These are phyloP conservation scores for Golubevia pallescens DNA, from an alignment of 1,284 basidiomycete species.

Conservation along the genomic window DNA sequence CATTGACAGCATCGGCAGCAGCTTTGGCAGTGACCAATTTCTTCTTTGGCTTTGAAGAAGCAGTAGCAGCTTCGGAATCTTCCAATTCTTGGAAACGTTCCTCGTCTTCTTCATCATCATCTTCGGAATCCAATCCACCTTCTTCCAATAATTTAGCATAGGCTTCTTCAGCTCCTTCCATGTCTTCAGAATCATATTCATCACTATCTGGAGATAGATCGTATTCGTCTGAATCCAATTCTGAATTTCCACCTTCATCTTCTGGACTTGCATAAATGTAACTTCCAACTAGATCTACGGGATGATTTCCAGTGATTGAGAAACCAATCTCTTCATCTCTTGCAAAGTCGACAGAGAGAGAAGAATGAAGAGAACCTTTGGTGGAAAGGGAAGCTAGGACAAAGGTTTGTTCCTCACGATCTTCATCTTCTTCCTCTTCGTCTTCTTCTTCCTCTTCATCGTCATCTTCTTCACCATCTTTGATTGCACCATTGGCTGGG, in stretches of 20 bases:
- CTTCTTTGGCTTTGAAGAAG: not conserved
- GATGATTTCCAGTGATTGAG: slow-evolving; percentile 46
- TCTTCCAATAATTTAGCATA: slow-evolving; percentile 9
- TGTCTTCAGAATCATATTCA: slow-evolving; percentile 33
- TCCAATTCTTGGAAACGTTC: slow-evolving; percentile 5
- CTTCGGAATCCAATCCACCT: slow-evolving; percentile 19
- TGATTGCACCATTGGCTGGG: slow-evolving; percentile 29
- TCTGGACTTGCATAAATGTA: slow-evolving; percentile 42
- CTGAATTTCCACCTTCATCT: slow-evolving; percentile 28
- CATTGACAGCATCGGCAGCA: not conserved
- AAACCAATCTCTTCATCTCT: slow-evolving; percentile 56
- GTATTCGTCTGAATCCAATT: slow-evolving; percentile 44
- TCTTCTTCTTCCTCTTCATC: not conserved
- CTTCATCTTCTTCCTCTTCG: not conserved
- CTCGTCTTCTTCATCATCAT: slow-evolving; percentile 18
- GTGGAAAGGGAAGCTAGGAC: slow-evolving; percentile 47
- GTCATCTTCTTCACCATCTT: slow-evolving; percentile 15
- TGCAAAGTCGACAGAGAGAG: slow-evolving; percentile 31
- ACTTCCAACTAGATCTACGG: slow-evolving; percentile 57
- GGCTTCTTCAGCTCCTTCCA: slow-evolving; percentile 7
- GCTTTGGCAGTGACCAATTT: slow-evolving; percentile 15
- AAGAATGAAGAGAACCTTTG: slow-evolving; percentile 21
- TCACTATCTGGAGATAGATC: slow-evolving; percentile 24
- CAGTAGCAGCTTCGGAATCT: not conserved
- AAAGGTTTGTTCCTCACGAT: slow-evolving; percentile 35